Evolutionary conservation across 202 grass and related monocot species (phyloP).

Genomic region (Panicum virgatum): DNA sequence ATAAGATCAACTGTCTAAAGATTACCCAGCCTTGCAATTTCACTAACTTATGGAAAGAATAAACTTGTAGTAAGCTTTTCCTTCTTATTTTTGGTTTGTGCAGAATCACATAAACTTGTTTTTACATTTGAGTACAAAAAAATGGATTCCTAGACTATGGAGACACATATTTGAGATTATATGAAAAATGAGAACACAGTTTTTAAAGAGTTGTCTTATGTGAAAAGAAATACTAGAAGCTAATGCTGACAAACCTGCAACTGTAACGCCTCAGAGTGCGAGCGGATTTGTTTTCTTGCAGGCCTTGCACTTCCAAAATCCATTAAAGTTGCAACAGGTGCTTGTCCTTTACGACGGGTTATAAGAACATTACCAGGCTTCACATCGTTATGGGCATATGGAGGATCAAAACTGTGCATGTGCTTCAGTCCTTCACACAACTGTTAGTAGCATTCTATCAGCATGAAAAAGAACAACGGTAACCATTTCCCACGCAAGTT

Average conservation of each 20-base stretch:
- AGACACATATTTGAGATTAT: background rate
- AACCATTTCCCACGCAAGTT: background rate
- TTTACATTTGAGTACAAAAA: constrained; percentile 16
- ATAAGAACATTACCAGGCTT: constrained; percentile 98
- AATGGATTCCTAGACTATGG: background rate
- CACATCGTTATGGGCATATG: constrained; percentile 98
- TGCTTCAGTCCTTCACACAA: constrained; percentile 93
- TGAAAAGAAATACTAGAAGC: constrained; percentile 6
- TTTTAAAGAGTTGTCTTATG: background rate
- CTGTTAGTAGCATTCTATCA: constrained; percentile 48
- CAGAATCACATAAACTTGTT: background rate
- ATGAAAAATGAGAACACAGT: constrained; percentile 15
- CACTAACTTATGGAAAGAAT: background rate
- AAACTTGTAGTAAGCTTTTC: background rate
- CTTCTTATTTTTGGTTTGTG: background rate
- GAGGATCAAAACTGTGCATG: constrained; percentile 94
- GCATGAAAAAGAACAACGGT: constrained; percentile 2
- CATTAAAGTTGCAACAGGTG: constrained; percentile 91
- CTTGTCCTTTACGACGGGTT: constrained; percentile 73
- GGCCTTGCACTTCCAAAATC: constrained; percentile 95
- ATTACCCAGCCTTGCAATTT: background rate
- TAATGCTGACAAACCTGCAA: constrained; percentile 62
- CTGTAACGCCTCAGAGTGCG: constrained; percentile 80
- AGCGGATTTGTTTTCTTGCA: constrained; percentile 83
- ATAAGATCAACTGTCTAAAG: constrained; percentile 7